A percentile compares a stretch with the other conserved stretches of the same genome.
Conservation (phyloP, 1,284 basidiomycete species). For the Pyrrhoderma lamaoense region DNA sequence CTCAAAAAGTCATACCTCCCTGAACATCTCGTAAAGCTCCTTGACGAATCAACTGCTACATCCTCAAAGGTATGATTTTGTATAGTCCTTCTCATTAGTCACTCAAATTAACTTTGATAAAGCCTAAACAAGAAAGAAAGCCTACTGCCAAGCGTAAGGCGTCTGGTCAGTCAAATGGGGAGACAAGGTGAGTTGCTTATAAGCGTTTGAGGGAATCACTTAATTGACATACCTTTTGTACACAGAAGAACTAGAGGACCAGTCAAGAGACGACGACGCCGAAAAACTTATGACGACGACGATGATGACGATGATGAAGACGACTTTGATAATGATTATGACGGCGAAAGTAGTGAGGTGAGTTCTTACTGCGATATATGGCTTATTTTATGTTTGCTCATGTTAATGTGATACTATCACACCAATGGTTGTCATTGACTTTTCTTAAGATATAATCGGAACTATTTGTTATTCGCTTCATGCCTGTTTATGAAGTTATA, state of each 20-base stretch:
- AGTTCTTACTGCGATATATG: background rate
- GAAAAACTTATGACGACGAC: conserved; percentile 20
- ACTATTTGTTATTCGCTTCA: too few relatives aligned
- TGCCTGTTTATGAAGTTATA: too few relatives aligned
- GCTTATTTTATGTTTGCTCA: background rate
- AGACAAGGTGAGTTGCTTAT: conserved; percentile 8
- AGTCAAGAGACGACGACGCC: conserved; percentile 22
- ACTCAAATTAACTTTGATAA: conserved; percentile 6
- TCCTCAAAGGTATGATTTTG: conserved; percentile 15
- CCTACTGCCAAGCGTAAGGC: conserved; percentile 18
- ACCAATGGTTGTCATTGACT: background rate
- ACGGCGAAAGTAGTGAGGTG: conserved; percentile 7
- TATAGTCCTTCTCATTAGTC: background rate
- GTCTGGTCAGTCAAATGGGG: conserved; percentile 2
- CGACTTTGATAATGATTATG: conserved; percentile 3
- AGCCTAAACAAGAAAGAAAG: conserved; percentile 15
- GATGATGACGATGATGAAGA: conserved; percentile 19
- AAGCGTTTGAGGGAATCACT: background rate
- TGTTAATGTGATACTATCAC: background rate
- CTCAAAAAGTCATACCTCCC: conserved; percentile 59
- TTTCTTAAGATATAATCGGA: background rate
- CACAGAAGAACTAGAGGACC: conserved; percentile 19
- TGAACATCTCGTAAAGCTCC: conserved; percentile 47
- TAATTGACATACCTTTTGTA: background rate
- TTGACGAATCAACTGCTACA: conserved; percentile 33